Evolutionary conservation across 202 grass and related monocot genomes (phyloP), one percentile per base, ranked within the genome.

Genomic region (Setaria italica): DNA sequence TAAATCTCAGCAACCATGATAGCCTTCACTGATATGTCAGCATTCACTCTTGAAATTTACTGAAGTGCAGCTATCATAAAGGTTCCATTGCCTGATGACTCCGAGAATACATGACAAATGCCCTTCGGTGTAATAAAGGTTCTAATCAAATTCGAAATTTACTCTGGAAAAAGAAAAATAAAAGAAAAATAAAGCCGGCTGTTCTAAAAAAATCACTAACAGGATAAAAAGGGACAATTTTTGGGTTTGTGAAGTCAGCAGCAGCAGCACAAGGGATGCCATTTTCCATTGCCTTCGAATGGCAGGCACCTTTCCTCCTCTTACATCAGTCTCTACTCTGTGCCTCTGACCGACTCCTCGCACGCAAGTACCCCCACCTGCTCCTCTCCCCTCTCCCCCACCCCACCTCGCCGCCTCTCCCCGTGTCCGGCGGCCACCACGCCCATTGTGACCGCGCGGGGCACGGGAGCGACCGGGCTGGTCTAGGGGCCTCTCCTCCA

Each of bases 391-490:
- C 71, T 21, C 29, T 32, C 13, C 70, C 54, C 16, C 49, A 11
- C 42, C 37, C 50, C 59, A 62, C 32, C 65, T 37, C 77, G 62
- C 25, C 63, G 3, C 74, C 20, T 55, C 62, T 45, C 63, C 21
- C 21, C 49, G 9, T 69, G 59, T 16, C 84, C 62, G 68, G 45
- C 67, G 69, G 35, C 69, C 58, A 43, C 80, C 74, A 10, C 79
- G 43, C 70, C 80, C 88, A 84, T 84, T 83, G 43, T 65, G 7
- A n/a, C 45, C 25, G 19, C 3, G 43, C 43, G 13, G 7, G 10
- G 6, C 12, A 20, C 48, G 1, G 1, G 14, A 48, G 41, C 21
- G 12, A 12, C 59, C 42, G 21, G 58, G 25, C 51, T 29, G 14
- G 49, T 45, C 21, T 33, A 19, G 87, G 76, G 60, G n/a, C 17